Base-by-base conservation (phyloP, 352 stramenopile species). In the Bremia lactucae region DNA sequence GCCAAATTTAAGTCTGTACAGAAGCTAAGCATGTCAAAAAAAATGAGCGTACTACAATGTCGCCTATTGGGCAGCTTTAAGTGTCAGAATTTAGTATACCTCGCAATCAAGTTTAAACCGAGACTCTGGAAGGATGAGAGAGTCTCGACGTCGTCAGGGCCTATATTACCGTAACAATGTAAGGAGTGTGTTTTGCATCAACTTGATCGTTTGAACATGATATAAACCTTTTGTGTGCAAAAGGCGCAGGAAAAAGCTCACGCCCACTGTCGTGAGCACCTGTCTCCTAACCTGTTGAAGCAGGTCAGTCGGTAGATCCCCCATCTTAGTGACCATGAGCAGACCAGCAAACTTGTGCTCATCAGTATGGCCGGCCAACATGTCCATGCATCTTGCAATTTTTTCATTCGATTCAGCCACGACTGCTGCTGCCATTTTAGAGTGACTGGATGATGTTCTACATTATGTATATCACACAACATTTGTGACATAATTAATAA, bases 311-410 rank as follows among this genome's bases (percentile, higher is more conserved):
- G 67, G 48, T 15, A 88, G 45, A 6, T 72, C 49, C 15, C 48
- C 48, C 28, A 90, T 71, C 52, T 90, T 93, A 16, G 80, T 85
- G 65, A 89, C 52, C 80, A 93, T 93, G 25, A 90, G 65, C 60
- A 93, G 49, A 1, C 80, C 80, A 1, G 80, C 80, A 42, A 93
- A 89, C 52, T 90, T 90, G 69, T 93, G 76, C 58, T 93, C 80
- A 36, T 93, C 77, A 5, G 69, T 80, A 18, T 65, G 62, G 0
- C 80, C 80, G 33, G 59, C 52, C 25, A 93, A 60, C 56, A 89
- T 80, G 14, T 52, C 60, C 56, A 93, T 56, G 35, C 80, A 93
- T 23, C 87, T 66, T 41, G 51, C 51, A 18, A 72, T 46, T 35
- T 62, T 65, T 42, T 68, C 53, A 14, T 31, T n/a, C n/a, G n/a